Conservation (phyloP, 2,329 filamentous ascomycete species). For the Microdochium trichocladiopsis region DNA sequence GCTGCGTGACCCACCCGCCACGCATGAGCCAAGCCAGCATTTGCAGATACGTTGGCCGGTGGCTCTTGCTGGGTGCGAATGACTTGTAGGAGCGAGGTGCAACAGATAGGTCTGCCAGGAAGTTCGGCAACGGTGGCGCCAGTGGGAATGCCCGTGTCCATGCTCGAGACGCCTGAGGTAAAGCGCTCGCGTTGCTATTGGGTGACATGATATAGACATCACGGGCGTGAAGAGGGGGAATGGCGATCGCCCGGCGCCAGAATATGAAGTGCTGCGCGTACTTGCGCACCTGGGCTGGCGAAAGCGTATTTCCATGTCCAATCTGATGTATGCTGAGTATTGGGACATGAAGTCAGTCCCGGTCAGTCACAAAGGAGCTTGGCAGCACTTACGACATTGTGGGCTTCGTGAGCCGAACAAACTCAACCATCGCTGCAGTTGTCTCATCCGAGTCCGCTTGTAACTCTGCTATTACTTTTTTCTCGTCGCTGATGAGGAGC, state of each 20-base stretch:
- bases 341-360: neutral
- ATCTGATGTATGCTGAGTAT: slow-evolving; percentile 52
- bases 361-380: too few relatives aligned
- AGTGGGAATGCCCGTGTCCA: slow-evolving; percentile 79
- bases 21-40: slow-evolving; percentile 92
- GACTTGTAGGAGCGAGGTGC: slow-evolving; percentile 76
- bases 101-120: slow-evolving; percentile 76
- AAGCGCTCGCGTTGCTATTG: slow-evolving; percentile 70
- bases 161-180: slow-evolving; percentile 60
- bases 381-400: slow-evolving; percentile 50
- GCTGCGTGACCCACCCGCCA: slow-evolving; percentile 87
- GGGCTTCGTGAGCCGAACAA: slow-evolving; percentile 67
- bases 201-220: slow-evolving; percentile 90
- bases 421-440: slow-evolving; percentile 71
- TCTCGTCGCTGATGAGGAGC: slow-evolving; percentile 76
- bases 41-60: slow-evolving; percentile 79
- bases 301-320: slow-evolving; percentile 63
- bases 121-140: slow-evolving; percentile 74
- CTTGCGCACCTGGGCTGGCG: slow-evolving; percentile 73
- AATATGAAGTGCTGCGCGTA: slow-evolving; percentile 92
- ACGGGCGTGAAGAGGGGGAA: slow-evolving; percentile 81
- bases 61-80: slow-evolving; percentile 80
- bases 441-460: slow-evolving; percentile 71
- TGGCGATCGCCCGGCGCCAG: slow-evolving; percentile 88
- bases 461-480: slow-evolving; percentile 65